Evolutionary conservation across 129 eudicot genomes (phyloP), one percentile per base, ranked within the genome.

Genomic region (Logfia minima): DNA sequence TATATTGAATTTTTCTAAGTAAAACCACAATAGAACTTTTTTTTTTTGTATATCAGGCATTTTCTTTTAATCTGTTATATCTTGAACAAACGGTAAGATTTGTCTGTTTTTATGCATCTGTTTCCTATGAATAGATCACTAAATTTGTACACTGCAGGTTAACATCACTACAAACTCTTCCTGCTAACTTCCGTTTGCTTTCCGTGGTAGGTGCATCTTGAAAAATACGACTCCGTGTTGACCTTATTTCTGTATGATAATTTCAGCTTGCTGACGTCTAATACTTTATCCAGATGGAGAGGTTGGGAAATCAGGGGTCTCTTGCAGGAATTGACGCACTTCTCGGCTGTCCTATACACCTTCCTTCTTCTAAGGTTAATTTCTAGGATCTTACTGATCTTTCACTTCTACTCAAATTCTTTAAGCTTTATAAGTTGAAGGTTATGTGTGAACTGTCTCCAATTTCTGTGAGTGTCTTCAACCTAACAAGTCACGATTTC

Each of bases 321-420:
- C 89, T 91, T 43, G 87, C 84, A 43, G 97, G 97, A 80, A 89
- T 91, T 65, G 97, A 91, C 73, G 97, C 97, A 72, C 86, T 91
- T 74, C 90, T 91, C 22, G 97, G 97, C 39, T 91, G 95, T 77
- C 97, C 97, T 78, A 68, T 91, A 72, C 92, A 89, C 77, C 95
- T 91, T 79, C 97, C 97, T 64, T 89, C 92, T 81, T 84, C 95
- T 67, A 89, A 87, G 92, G 97, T 89, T 70, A 76, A 74, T 58
- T 67, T 66, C 43, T 62, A 58, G 32, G 55, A 48, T 75, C 64
- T 48, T 29, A 17, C 45, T 51, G 52, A n/a, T 31, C 45, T 48
- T 75, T 56, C 29, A 56, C 51, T 72, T 72, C 11, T 56, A 55
- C 19, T 55, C 32, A 5, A 19, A 19, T 58, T 23, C 67, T 31